phyloP scores from a whole-genome alignment of 768 basidiomycete species.

The Mycena rosella region DNA sequence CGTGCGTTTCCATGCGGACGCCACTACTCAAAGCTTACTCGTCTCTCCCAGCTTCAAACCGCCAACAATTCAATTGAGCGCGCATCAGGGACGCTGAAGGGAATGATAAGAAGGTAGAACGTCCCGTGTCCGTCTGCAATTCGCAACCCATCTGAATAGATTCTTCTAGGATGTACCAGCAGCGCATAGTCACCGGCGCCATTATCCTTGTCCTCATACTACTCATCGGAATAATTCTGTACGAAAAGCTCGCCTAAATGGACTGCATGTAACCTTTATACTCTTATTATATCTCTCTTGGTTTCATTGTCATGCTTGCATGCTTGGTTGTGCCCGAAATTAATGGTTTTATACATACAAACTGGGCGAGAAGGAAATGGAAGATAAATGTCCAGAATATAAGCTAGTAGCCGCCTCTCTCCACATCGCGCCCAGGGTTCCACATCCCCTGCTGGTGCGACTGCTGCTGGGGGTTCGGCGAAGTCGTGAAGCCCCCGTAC shows the following conservation, averaged over 20 bases:
- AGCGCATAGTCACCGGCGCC: slow-evolving; percentile 86
- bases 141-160: slow-evolving; percentile 43
- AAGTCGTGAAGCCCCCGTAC: slow-evolving; percentile 46
- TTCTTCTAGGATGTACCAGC: slow-evolving; percentile 93
- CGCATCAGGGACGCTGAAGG: slow-evolving; percentile 91
- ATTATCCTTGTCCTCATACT: slow-evolving; percentile 90
- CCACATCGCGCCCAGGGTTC: slow-evolving; percentile 33
- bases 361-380: slow-evolving; percentile 3
- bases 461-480: slow-evolving; percentile 28
- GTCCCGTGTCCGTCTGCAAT: slow-evolving; percentile 22
- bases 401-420: slow-evolving; percentile 34
- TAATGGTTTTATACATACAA: slow-evolving; percentile 37
- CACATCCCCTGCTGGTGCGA: slow-evolving; percentile 26
- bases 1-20: slow-evolving; percentile 58
- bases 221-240: slow-evolving; percentile 85
- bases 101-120: slow-evolving; percentile 94
- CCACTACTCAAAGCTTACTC: slow-evolving; percentile 3
- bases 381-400: slow-evolving; percentile 27
- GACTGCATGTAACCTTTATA: slow-evolving; percentile 26
- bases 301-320: slow-evolving; percentile 8
- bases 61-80: slow-evolving; percentile 93
- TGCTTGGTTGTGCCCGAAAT: slow-evolving; percentile 30
- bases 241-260: slow-evolving; percentile 73
- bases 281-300: slow-evolving; percentile 34
- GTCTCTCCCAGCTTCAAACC: slow-evolving; percentile 75